Percentiles rank a stretch among this genome's conserved stretches.
phyloP scores from a whole-genome alignment of 1,284 basidiomycete genomes.

The Fomitopsis betulina region DNA sequence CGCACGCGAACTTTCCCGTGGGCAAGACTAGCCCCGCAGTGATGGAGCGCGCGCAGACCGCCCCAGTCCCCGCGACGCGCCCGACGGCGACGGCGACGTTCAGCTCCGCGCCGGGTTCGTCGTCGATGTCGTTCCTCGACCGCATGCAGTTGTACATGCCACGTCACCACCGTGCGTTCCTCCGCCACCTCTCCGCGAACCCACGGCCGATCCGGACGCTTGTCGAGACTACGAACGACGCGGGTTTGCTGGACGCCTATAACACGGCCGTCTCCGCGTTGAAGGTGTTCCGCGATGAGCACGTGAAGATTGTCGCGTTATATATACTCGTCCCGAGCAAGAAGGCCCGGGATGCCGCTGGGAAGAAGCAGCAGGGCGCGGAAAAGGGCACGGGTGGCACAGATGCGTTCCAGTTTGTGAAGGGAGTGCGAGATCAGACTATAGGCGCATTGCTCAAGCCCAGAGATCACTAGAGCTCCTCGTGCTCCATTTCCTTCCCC shows the following conservation, averaged over 20 bases:
- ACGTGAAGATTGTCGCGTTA: slow-evolving; percentile 81
- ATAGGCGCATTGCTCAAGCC: slow-evolving; percentile 33
- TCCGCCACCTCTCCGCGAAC: slow-evolving; percentile 71
- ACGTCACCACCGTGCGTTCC: slow-evolving; percentile 83
- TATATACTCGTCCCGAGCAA: slow-evolving; percentile 72
- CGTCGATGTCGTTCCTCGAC: slow-evolving; percentile 52
- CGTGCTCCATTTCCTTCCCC: background rate
- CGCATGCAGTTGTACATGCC: slow-evolving; percentile 93
- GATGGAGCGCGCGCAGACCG: slow-evolving; percentile 11
- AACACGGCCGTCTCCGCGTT: slow-evolving; percentile 71
- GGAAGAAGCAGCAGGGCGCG: slow-evolving; percentile 11
- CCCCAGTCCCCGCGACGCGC: slow-evolving; percentile 4
- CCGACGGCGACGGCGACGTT: slow-evolving; percentile 10
- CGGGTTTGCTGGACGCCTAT: slow-evolving; percentile 55
- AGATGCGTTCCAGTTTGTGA: slow-evolving; percentile 76
- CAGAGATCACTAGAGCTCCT: too few relatives aligned
- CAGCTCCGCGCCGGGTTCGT: slow-evolving; percentile 21
- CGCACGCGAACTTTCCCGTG: slow-evolving; percentile 30
- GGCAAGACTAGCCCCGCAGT: slow-evolving; percentile 22
- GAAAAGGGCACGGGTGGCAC: slow-evolving; percentile 87
- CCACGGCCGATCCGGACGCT: slow-evolving; percentile 54
- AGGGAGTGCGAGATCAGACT: slow-evolving; percentile 77
- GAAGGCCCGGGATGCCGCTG: slow-evolving; percentile 31
- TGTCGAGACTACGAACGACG: slow-evolving; percentile 33
- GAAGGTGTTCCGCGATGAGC: slow-evolving; percentile 81